Evolutionary conservation across 805 yeast species (phyloP).

Genomic region (Candida parachauliodes): DNA sequence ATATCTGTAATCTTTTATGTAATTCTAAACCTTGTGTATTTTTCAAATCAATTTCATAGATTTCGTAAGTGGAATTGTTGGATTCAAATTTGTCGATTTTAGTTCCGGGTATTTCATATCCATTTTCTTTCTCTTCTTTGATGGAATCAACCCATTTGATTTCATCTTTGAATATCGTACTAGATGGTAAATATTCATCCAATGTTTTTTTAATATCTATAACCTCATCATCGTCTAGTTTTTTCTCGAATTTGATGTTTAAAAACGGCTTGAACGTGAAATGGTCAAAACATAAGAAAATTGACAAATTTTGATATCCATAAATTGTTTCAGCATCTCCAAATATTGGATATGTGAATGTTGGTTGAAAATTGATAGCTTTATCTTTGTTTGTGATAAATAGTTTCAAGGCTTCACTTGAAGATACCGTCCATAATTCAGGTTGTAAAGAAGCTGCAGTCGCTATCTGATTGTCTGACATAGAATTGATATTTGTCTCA

Average conservation of each 20-base stretch:
- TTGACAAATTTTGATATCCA: slow-evolving; percentile 71
- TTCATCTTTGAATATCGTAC: slow-evolving; percentile 61
- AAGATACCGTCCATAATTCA: slow-evolving; percentile 70
- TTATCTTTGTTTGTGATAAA: slow-evolving; percentile 54
- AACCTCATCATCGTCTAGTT: slow-evolving; percentile 50
- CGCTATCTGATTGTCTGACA: slow-evolving; percentile 5
- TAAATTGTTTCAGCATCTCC: slow-evolving; percentile 88
- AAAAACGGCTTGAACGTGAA: slow-evolving; percentile 70
- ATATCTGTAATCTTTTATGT: slow-evolving; percentile 69
- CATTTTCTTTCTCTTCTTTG: slow-evolving; percentile 41
- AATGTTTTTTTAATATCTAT: slow-evolving; percentile 59
- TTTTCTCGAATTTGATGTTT: slow-evolving; percentile 52
- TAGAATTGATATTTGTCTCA: too few relatives aligned
- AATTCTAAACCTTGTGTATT: slow-evolving; percentile 46
- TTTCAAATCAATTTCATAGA: slow-evolving; percentile 48
- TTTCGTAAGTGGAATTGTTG: slow-evolving; percentile 38
- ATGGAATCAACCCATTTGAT: slow-evolving; percentile 59
- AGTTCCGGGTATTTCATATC: slow-evolving; percentile 42
- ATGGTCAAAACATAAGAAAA: slow-evolving; percentile 69
- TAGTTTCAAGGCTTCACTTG: slow-evolving; percentile 64
- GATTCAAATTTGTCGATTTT: slow-evolving; percentile 23
- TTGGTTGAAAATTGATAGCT: slow-evolving; percentile 62
- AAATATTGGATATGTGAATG: slow-evolving; percentile 87
- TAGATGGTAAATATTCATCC: slow-evolving; percentile 57
- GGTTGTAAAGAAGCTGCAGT: slow-evolving; percentile 48